phyloP scores from a whole-genome alignment of 495 filamentous ascomycete genomes.

The Aspergillus haitiensis region DNA sequence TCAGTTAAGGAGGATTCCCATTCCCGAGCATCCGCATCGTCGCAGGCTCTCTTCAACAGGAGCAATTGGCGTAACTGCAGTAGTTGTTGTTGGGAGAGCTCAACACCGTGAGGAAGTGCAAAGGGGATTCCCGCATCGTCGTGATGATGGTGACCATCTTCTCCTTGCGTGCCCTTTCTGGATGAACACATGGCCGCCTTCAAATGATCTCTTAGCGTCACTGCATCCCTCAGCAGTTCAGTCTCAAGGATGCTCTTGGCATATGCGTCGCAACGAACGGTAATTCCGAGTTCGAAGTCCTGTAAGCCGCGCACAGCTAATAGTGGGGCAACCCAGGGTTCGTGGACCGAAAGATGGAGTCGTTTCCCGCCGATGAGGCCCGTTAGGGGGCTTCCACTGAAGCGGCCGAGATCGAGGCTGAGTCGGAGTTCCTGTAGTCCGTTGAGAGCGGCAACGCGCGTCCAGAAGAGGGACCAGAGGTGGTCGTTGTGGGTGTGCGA shows the following conservation, averaged over 20 bases:
- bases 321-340: constrained; percentile 39
- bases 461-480: constrained; percentile 43
- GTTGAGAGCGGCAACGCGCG: constrained; percentile 23
- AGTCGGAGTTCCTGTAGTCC: constrained; percentile 28
- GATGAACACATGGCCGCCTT: constrained; percentile 30
- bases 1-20: constrained; percentile 1
- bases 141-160: too few relatives aligned
- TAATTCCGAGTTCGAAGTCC: constrained; percentile 42
- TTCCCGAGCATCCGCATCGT: not conserved
- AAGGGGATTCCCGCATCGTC: too few relatives aligned
- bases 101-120: too few relatives aligned
- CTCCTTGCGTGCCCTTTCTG: too few relatives aligned
- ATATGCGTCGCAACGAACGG: constrained; percentile 36
- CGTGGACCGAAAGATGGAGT: constrained; percentile 29
- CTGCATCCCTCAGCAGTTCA: constrained; percentile 33
- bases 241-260: constrained; percentile 34
- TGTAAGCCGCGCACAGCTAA: constrained; percentile 34
- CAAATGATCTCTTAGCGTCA: constrained; percentile 32
- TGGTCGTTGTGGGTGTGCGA: constrained; percentile 44
- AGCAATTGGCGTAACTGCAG: not conserved
- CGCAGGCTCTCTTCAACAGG: constrained; percentile 12
- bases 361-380: constrained; percentile 25
- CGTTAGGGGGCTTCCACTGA: constrained; percentile 24
- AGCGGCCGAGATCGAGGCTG: constrained; percentile 39
- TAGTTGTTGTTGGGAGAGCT: not conserved